phyloP scores from a whole-genome alignment of 2,329 filamentous ascomycete species.

The Lomentospora prolificans region DNA sequence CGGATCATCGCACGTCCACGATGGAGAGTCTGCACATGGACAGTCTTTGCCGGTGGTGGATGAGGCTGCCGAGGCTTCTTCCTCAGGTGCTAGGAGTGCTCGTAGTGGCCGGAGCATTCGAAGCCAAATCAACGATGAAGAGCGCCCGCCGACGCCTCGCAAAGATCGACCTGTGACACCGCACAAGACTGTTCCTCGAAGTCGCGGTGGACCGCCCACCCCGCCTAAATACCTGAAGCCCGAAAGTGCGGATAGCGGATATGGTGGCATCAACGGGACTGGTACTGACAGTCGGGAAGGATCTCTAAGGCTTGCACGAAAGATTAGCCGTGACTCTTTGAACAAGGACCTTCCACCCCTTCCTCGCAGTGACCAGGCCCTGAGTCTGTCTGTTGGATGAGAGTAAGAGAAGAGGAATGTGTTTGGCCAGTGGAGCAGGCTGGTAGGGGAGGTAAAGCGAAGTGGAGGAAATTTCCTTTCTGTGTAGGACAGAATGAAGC shows the following conservation, averaged over 20 bases:
- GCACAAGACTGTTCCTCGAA: background rate
- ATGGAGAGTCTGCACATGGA: slow-evolving; percentile 17
- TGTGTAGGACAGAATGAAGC: background rate
- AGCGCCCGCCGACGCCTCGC: slow-evolving; percentile 30
- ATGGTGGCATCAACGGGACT: slow-evolving; percentile 25
- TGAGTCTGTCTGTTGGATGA: slow-evolving; percentile 8
- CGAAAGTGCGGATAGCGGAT: slow-evolving; percentile 38
- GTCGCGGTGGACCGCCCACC: slow-evolving; percentile 29
- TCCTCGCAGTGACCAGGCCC: slow-evolving; percentile 23
- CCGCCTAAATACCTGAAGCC: slow-evolving; percentile 36
- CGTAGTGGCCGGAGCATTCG: background rate
- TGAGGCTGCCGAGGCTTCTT: slow-evolving; percentile 71
- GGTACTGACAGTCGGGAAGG: slow-evolving; percentile 20
- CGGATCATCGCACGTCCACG: background rate
- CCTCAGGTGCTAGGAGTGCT: slow-evolving; percentile 37
- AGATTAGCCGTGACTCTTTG: slow-evolving; percentile 44
- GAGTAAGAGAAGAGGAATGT: too few relatives aligned
- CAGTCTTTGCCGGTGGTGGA: slow-evolving; percentile 71
- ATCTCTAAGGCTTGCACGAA: slow-evolving; percentile 23
- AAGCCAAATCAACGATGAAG: slow-evolving; percentile 41
- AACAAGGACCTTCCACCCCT: slow-evolving; percentile 52
- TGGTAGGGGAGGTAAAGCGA: slow-evolving; percentile 1
- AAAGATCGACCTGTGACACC: slow-evolving; percentile 20
- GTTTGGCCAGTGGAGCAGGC: background rate
- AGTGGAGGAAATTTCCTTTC: slow-evolving; percentile 10